Evolutionary conservation across 345 rosid genomes (phyloP).

Genomic region (Excoecaria agallocha): DNA sequence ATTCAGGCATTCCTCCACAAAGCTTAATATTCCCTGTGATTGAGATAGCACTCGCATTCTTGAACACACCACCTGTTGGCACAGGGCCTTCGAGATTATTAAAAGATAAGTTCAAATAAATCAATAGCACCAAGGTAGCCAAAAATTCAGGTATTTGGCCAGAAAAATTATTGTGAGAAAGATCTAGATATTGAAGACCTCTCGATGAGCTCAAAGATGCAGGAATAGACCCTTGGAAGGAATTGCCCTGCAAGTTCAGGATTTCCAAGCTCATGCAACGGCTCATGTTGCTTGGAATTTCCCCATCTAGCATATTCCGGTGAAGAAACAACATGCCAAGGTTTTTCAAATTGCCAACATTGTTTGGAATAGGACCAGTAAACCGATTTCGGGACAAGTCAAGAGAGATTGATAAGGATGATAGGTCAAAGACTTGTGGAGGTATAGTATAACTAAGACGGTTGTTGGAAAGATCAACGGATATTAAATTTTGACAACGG

Average conservation of each 20-base stretch:
- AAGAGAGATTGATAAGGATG: not conserved
- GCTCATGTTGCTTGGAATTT: not conserved
- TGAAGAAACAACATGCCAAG: not conserved
- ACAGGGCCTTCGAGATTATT: not conserved
- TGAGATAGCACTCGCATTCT: not conserved
- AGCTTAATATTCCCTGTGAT: not conserved
- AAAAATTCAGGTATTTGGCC: not conserved
- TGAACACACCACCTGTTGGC: not conserved
- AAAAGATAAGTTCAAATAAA: not conserved
- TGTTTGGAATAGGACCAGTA: not conserved
- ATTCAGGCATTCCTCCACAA: not conserved
- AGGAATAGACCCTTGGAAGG: not conserved
- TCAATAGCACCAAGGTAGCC: not conserved
- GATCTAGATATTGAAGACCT: not conserved
- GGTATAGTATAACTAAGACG: not conserved
- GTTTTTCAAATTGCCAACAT: not conserved
- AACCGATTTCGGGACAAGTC: not conserved
- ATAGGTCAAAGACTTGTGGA: not conserved
- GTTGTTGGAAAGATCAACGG: not conserved
- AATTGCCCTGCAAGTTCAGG: not conserved
- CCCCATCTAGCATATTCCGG: not conserved
- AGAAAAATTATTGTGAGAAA: not conserved
- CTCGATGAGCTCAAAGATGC: not conserved
- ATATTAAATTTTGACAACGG: not conserved
- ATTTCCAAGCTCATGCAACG: not conserved